A percentile compares a stretch with the other conserved stretches of the same genome.
phyloP scores from a whole-genome alignment of 2,329 filamentous ascomycete genomes.

The Sordariomycetes sp. region DNA sequence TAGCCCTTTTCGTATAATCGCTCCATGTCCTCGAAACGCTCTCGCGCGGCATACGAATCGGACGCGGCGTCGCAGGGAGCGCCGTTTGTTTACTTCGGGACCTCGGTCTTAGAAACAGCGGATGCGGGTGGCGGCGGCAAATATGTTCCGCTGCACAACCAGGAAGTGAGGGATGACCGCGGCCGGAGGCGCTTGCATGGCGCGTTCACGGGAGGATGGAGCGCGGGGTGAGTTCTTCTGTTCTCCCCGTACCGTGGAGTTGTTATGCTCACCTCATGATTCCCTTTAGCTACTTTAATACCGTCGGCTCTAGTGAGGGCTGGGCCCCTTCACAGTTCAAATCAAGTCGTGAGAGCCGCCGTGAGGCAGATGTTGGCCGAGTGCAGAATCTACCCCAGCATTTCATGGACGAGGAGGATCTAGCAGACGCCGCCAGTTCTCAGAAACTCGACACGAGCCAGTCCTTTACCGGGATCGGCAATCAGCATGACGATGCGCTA shows the following conservation, averaged over 20 bases:
- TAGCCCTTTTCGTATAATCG: conserved; percentile 8
- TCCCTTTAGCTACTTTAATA: conserved; percentile 85
- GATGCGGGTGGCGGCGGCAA: conserved; percentile 79
- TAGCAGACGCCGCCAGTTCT: conserved; percentile 74
- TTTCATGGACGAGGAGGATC: conserved; percentile 97
- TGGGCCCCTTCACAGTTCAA: conserved; percentile 91
- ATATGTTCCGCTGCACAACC: conserved; percentile 94
- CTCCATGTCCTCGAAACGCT: conserved; percentile 68
- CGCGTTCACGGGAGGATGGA: conserved; percentile 93
- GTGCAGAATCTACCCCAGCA: conserved; percentile 63
- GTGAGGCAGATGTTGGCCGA: conserved; percentile 49
- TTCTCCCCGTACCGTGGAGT: conserved; percentile 1
- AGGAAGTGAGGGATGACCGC: conserved; percentile 88
- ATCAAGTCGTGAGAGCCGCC: conserved; percentile 73
- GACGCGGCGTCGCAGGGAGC: conserved; percentile 57
- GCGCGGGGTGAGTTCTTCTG: conserved; percentile 59
- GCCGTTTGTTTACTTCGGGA: conserved; percentile 73
- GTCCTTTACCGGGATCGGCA: conserved; percentile 67
- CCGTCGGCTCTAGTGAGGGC: conserved; percentile 95
- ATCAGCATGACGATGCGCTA: conserved; percentile 8
- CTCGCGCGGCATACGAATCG: conserved; percentile 66
- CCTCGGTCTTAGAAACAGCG: conserved; percentile 70
- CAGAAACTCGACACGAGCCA: conserved; percentile 62
- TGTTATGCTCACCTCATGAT: conserved; percentile 17
- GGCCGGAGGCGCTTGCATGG: conserved; percentile 87